phyloP scores from a whole-genome alignment of 192 early-diverging fungal species.

The Entomortierella parvispora region DNA sequence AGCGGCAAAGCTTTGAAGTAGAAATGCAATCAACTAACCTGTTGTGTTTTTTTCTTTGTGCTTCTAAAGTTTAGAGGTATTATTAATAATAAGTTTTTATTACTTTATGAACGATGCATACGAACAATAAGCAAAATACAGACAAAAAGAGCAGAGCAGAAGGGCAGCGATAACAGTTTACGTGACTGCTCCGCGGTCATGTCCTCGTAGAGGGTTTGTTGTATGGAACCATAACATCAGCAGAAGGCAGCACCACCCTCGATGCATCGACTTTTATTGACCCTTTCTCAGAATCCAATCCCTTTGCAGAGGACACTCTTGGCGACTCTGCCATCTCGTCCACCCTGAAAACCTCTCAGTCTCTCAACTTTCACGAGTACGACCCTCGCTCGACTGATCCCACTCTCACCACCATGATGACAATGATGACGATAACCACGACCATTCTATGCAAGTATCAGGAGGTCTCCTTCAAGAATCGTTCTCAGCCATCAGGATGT shows the following conservation, averaged over 20 bases:
- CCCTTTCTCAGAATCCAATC: conserved; percentile 50
- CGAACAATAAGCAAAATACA: no score
- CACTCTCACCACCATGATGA: neutral
- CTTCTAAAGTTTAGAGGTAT: no score
- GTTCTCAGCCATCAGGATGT: conserved; percentile 15
- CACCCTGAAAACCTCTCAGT: conserved; percentile 11
- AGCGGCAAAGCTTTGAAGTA: no score
- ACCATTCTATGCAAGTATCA: neutral
- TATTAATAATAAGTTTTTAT: no score
- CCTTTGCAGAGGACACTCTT: conserved; percentile 40
- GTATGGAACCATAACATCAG: neutral
- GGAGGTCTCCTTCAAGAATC: neutral
- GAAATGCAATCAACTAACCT: no score
- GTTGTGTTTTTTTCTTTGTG: no score
- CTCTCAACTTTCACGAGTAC: conserved; percentile 42
- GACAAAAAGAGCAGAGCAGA: no score
- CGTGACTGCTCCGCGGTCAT: no score
- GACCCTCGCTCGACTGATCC: conserved; percentile 30
- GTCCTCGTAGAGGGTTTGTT: conserved; percentile 35
- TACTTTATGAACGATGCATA: no score
- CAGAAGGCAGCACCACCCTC: neutral
- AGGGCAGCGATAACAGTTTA: no score
- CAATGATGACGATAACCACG: neutral
- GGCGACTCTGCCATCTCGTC: conserved; percentile 8
- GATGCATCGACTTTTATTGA: conserved; percentile 48